phyloP scores from a whole-genome alignment of 2,329 filamentous ascomycete genomes.

The Pezicula rhizophila region DNA sequence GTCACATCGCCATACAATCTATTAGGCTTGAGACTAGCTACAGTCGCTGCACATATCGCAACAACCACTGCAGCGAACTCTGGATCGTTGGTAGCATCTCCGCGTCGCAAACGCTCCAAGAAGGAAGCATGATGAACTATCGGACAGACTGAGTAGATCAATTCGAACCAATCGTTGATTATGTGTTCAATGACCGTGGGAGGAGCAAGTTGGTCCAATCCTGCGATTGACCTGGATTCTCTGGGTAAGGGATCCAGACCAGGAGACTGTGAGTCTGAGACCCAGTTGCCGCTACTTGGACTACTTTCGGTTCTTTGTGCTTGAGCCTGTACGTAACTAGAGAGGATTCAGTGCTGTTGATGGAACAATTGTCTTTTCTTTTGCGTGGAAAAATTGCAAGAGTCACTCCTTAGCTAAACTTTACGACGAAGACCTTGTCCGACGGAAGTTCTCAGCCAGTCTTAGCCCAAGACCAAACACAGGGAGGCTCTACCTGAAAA shows the following conservation, averaged over 20 bases:
- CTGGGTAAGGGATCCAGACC: neutral
- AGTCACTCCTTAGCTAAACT: no score
- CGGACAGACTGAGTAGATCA: slow-evolving; percentile 30
- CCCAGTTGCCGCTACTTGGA: neutral
- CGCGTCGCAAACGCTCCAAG: slow-evolving; percentile 7
- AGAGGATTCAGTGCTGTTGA: neutral
- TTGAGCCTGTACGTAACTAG: neutral
- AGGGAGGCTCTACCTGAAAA: no score
- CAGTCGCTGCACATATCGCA: slow-evolving; percentile 30
- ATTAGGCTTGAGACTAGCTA: slow-evolving; percentile 26
- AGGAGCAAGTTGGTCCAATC: slow-evolving; percentile 7
- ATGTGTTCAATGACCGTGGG: slow-evolving; percentile 13
- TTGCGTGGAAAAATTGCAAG: no score
- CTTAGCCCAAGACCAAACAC: neutral
- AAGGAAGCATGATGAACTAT: slow-evolving; percentile 25
- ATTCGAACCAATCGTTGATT: slow-evolving; percentile 30
- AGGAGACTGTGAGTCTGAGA: neutral
- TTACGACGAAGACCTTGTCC: neutral
- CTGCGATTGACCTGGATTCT: no score
- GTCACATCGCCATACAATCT: slow-evolving; percentile 23
- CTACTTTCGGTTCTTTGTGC: neutral
- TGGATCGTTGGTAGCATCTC: slow-evolving; percentile 21
- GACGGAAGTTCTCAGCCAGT: neutral
- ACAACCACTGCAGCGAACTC: slow-evolving; percentile 30
- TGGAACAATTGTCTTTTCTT: no score